Evolutionary conservation across 1,284 basidiomycete species (phyloP).

Genomic region (Sporisorium scitamineum): DNA sequence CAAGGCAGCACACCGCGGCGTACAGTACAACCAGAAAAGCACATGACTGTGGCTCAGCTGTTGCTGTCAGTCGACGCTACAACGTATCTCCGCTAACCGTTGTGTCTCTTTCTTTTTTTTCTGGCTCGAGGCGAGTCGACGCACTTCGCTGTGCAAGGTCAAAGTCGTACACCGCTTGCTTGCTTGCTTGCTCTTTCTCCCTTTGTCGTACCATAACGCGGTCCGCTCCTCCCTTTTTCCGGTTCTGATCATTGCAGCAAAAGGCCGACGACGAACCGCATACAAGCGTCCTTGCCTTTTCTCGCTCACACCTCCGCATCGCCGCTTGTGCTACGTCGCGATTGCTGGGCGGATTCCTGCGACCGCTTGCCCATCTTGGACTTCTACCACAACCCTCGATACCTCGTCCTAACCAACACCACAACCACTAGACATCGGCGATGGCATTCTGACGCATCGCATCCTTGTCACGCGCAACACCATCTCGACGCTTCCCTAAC

Average conservation of each 20-base stretch:
- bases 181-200: not conserved
- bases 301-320: not conserved
- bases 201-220: not conserved
- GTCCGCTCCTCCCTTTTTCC: not conserved
- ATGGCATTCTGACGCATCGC: not conserved
- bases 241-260: too few species aligned
- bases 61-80: not conserved
- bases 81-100: not conserved
- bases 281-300: constrained; percentile 1
- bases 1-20: not conserved
- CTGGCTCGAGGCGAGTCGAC: not conserved
- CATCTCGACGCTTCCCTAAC: not conserved
- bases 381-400: not conserved
- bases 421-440: not conserved
- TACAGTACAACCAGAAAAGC: not conserved
- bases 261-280: not conserved
- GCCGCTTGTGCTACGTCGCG: not conserved
- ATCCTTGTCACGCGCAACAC: not conserved
- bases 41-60: too few species aligned
- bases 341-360: not conserved
- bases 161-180: not conserved
- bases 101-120: not conserved
- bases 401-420: not conserved
- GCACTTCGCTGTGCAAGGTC: not conserved
- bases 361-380: not conserved